Conservation (phyloP, 371 early-diverging fungal genomes). For the Fennellomyces sp. region DNA sequence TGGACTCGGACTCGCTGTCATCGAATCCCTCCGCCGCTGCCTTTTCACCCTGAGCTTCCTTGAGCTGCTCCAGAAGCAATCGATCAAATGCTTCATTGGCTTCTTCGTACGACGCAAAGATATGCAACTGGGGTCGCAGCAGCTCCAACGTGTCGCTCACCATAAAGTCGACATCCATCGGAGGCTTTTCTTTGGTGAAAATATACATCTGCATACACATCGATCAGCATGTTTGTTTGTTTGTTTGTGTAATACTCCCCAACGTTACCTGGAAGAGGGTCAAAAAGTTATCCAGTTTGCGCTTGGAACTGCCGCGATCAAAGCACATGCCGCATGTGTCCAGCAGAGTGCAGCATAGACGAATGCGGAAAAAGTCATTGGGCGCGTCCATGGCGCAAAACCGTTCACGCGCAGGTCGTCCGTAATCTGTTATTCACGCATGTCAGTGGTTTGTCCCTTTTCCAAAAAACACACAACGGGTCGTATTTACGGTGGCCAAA, state of each 20-base stretch:
- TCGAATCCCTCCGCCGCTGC: slow-evolving; percentile 47
- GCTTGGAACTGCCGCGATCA: slow-evolving; percentile 68
- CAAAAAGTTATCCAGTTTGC: slow-evolving; percentile 75
- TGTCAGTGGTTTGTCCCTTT: too few relatives aligned
- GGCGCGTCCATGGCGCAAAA: slow-evolving; percentile 79
- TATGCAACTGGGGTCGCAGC: slow-evolving; percentile 67
- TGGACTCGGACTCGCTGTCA: slow-evolving; percentile 39
- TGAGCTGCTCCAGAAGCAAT: slow-evolving; percentile 55
- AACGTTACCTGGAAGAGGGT: slow-evolving; percentile 70
- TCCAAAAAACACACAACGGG: background rate
- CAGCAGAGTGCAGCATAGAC: slow-evolving; percentile 85
- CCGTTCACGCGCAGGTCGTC: slow-evolving; percentile 70
- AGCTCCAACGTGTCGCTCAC: slow-evolving; percentile 81
- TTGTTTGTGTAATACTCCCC: background rate
- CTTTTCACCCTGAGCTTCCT: slow-evolving; percentile 46
- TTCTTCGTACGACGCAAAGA: slow-evolving; percentile 76
- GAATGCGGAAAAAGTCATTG: slow-evolving; percentile 92
- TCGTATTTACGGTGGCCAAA: slow-evolving; percentile 79
- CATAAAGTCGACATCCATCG: slow-evolving; percentile 91
- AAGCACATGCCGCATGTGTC: slow-evolving; percentile 90
- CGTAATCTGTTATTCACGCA: slow-evolving; percentile 70
- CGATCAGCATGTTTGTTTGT: background rate
- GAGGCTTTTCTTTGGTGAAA: slow-evolving; percentile 76
- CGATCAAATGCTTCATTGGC: slow-evolving; percentile 74
- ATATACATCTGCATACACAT: slow-evolving; percentile 73